Evolutionary conservation across 768 basidiomycete genomes (phyloP), one percentile per base, ranked within the genome.

Genomic region (Auriscalpium microsporum): DNA sequence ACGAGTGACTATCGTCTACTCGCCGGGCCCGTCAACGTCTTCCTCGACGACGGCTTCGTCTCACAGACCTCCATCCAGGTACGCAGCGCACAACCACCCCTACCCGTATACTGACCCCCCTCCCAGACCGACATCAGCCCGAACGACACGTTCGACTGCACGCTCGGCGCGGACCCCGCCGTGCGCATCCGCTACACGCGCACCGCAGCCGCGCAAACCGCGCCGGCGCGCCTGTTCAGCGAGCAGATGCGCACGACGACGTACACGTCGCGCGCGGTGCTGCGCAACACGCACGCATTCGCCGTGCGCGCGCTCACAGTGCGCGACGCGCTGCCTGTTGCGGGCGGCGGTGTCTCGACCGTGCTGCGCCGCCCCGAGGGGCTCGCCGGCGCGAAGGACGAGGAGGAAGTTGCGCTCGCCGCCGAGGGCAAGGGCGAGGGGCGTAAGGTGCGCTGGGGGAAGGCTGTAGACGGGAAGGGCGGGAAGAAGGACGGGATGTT

Each of bases 1-100:
- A 78, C 73, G 45, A 81, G 78, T 63, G 78, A 80, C 51, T 81
- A 81, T 58, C 69, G 75, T 28, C 68, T 84, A 33, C 73, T 86
- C 2, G 70, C 78, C 8, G 83, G 83, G 0, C 69, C 73, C 0
- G 76, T 81, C 40, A 75, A 67, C 55, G 76, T 84, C 23, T 80
- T 83, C 61, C 62, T 83, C 55, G 77, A 84, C 60, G 79, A 81
- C 54, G 72, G 72, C 50, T 81, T 76, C 62, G 80, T 83, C 4
- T 77, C 81, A n/a, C 76, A 73, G 64, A 79, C 80, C 0, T 66
- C 64, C 2, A 77, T 82, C 51, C 60, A 59, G 10, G 77, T 42
- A 17, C 40, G 40, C 40, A 42, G 17, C 14, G 40, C 40, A 42
- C 14, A 42, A 3, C 4, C 40, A 14, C 40, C 13, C 40, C 40